Percentiles rank a stretch among this genome's conserved stretches.
Conservation (phyloP, 148 eudicot species). For the Silene latifolia region DNA sequence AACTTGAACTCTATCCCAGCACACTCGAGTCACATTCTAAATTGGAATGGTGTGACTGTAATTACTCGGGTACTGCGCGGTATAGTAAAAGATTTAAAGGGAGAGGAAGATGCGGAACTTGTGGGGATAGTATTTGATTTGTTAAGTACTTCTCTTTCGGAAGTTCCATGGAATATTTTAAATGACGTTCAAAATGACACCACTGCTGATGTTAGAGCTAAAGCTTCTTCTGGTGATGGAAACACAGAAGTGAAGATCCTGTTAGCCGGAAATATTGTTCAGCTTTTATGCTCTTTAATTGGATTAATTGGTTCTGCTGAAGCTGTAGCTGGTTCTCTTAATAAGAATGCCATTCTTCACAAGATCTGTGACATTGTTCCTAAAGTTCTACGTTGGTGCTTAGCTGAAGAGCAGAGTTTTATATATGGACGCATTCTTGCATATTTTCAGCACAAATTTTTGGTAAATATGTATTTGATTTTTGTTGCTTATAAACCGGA, state of each 20-base stretch:
- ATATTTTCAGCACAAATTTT: conserved; percentile 76
- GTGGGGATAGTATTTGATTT: conserved; percentile 31
- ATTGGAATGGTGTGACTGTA: conserved; percentile 56
- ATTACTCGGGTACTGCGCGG: conserved; percentile 48
- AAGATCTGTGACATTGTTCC: conserved; percentile 47
- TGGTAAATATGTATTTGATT: conserved; percentile 45
- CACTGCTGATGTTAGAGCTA: conserved; percentile 16
- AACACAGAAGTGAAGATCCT: conserved; percentile 31
- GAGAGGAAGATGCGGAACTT: conserved; percentile 35
- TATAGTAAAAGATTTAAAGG: conserved; percentile 52
- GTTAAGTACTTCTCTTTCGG: conserved; percentile 31
- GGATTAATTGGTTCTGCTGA: conserved; percentile 24
- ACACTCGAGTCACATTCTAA: conserved; percentile 23
- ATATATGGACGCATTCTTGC: conserved; percentile 30
- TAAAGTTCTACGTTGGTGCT: conserved; percentile 48
- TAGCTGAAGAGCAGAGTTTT: conserved; percentile 27
- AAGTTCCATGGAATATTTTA: conserved; percentile 53
- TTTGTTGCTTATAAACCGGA: background rate
- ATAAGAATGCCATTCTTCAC: conserved; percentile 27
- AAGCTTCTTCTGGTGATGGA: conserved; percentile 18
- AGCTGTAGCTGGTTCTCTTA: conserved; percentile 24
- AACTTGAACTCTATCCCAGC: conserved; percentile 20
- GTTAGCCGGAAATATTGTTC: conserved; percentile 64
- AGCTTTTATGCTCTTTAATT: conserved; percentile 65
- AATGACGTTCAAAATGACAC: conserved; percentile 21